phyloP scores from a whole-genome alignment of 495 filamentous ascomycete species.

The Filosporella fistucella region DNA sequence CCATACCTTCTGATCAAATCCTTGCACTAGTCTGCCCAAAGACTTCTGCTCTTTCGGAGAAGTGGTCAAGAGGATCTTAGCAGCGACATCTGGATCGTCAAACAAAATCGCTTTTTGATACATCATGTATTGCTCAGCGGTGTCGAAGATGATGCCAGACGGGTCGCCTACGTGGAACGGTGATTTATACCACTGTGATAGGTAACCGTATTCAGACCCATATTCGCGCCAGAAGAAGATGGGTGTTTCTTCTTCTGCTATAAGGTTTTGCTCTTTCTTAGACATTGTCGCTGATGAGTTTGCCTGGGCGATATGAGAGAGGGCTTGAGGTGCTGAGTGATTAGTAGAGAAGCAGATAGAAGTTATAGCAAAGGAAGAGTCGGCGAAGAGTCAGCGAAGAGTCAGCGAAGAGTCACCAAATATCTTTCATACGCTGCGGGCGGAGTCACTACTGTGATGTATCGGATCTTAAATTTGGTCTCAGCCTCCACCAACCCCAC shows the following conservation, averaged over 20 bases:
- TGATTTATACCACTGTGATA: constrained; percentile 16
- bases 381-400: too few species aligned
- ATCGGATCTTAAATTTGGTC: too few species aligned
- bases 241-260: not conserved
- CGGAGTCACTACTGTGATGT: too few species aligned
- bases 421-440: too few species aligned
- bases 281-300: too few species aligned
- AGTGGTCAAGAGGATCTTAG: constrained; percentile 36
- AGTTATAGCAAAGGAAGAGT: too few species aligned
- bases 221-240: constrained; percentile 18
- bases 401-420: too few species aligned
- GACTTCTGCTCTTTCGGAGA: constrained; percentile 41
- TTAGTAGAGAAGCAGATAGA: too few species aligned
- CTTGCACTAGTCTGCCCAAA: constrained; percentile 52
- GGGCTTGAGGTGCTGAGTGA: too few species aligned
- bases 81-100: constrained; percentile 30
- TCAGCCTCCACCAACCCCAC: too few species aligned
- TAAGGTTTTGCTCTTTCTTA: too few species aligned
- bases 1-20: constrained; percentile 53
- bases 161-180: constrained; percentile 9
- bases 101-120: constrained; percentile 57
- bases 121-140: constrained; percentile 51
- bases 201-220: constrained; percentile 1
- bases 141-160: constrained; percentile 3
- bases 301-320: too few species aligned